These are phyloP conservation scores for Leishmania amazonensis DNA, from an alignment of 208 protist genomes.

Conservation along the genomic window DNA sequence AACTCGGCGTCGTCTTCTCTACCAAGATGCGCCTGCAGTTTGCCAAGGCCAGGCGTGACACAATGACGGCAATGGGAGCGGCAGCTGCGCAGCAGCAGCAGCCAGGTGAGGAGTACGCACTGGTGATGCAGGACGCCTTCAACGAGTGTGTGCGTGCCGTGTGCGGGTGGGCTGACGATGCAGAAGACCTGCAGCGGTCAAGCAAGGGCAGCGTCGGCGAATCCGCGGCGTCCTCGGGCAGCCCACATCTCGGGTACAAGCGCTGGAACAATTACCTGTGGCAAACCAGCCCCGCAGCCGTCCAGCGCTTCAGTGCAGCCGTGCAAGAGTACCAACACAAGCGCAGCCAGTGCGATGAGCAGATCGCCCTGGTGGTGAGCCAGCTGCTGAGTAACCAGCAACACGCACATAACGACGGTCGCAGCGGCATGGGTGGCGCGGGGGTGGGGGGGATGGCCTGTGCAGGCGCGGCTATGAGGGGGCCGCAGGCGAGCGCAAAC, in stretches of 20 bases:
- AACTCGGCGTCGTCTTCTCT: constrained; percentile 57
- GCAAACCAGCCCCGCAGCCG: constrained; percentile 40
- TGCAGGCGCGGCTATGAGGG: background rate
- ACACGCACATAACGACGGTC: constrained; percentile 28
- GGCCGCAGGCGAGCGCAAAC: background rate
- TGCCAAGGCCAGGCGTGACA: constrained; percentile 4
- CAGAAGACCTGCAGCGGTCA: background rate
- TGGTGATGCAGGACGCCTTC: constrained; percentile 48
- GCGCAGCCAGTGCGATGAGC: constrained; percentile 61
- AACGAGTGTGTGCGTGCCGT: constrained; percentile 40
- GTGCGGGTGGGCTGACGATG: constrained; percentile 11
- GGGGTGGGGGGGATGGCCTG: background rate
- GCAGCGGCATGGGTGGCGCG: background rate
- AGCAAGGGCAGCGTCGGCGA: background rate
- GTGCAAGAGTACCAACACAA: constrained; percentile 46
- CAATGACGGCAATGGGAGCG: constrained; percentile 5
- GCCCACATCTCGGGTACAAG: background rate
- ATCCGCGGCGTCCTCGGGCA: background rate
- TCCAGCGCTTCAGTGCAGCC: constrained; percentile 44
- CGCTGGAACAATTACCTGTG: constrained; percentile 39
- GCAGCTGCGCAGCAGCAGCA: constrained; percentile 23
- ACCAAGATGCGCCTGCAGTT: constrained; percentile 23
- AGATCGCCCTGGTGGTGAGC: constrained; percentile 64
- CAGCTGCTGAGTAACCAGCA: constrained; percentile 66
- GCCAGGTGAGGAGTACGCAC: constrained; percentile 41